These are phyloP conservation scores for Oehlia diaphana DNA, from an alignment of 192 early-diverging fungal species.

Conservation along the genomic window DNA sequence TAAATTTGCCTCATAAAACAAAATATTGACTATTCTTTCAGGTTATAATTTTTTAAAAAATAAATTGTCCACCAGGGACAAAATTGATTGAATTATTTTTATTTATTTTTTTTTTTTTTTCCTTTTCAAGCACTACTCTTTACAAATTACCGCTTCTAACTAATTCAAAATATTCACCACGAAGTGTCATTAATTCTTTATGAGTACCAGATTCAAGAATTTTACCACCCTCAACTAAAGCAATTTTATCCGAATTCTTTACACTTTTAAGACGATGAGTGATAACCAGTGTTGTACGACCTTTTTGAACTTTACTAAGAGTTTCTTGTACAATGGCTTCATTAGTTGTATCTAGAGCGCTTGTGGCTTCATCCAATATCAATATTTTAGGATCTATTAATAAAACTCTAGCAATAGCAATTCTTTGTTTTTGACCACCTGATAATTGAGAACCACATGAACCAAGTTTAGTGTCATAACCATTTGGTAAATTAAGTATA, in stretches of 20 bases:
- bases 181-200: conserved; percentile 49
- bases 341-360: conserved; percentile 61
- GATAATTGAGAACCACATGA: conserved; percentile 39
- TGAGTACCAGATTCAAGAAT: conserved; percentile 66
- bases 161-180: conserved; percentile 47
- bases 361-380: conserved; percentile 66
- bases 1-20: too few relatives aligned
- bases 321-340: conserved; percentile 69
- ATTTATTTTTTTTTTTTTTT: too few relatives aligned
- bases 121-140: background rate
- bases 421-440: conserved; percentile 50
- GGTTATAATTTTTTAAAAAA: too few relatives aligned
- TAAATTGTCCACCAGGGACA: too few relatives aligned
- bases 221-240: conserved; percentile 44
- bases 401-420: conserved; percentile 50
- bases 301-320: conserved; percentile 51
- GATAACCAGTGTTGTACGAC: conserved; percentile 69
- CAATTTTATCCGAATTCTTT: conserved; percentile 63
- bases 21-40: too few relatives aligned
- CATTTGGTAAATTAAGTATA: conserved; percentile 54
- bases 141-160: conserved; percentile 45
- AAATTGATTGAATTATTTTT: too few relatives aligned
- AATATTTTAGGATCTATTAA: conserved; percentile 45
- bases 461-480: conserved; percentile 52
- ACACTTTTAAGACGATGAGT: conserved; percentile 71